Percentiles rank a stretch among this genome's conserved stretches.
Evolutionary conservation across 306 rosid genomes (phyloP).

Genomic region (cucumber (Cucumis sativus)): DNA sequence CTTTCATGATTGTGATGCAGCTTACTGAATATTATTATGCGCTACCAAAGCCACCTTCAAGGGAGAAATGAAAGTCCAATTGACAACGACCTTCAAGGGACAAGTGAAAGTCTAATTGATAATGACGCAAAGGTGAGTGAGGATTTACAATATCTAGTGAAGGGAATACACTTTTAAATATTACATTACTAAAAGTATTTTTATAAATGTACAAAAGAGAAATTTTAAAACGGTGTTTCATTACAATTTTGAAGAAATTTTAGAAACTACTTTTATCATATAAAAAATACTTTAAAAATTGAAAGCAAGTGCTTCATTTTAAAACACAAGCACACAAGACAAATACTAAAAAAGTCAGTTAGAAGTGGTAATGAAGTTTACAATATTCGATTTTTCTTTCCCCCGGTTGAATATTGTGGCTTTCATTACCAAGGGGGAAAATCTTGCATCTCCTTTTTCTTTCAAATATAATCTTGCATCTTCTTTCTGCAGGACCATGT

Average conservation of each 20-base stretch:
- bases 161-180: background rate
- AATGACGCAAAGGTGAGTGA: background rate
- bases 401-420: background rate
- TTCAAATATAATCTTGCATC: background rate
- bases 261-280: background rate
- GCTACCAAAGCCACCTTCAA: background rate
- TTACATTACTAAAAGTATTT: background rate
- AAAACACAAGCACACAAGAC: background rate
- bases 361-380: background rate
- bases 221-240: background rate
- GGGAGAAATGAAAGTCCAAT: background rate
- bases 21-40: background rate
- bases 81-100: background rate
- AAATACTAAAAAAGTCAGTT: background rate
- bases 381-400: background rate
- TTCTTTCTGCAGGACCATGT: conserved; percentile 9
- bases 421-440: background rate
- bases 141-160: background rate
- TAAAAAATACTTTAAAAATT: background rate
- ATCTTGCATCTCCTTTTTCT: background rate
- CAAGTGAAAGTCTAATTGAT: background rate
- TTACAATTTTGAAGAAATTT: background rate
- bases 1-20: background rate
- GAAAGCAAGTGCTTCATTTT: background rate
- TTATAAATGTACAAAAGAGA: background rate